Evolutionary conservation across 1,284 basidiomycete species (phyloP).

Genomic region (Golubevia pallescens): DNA sequence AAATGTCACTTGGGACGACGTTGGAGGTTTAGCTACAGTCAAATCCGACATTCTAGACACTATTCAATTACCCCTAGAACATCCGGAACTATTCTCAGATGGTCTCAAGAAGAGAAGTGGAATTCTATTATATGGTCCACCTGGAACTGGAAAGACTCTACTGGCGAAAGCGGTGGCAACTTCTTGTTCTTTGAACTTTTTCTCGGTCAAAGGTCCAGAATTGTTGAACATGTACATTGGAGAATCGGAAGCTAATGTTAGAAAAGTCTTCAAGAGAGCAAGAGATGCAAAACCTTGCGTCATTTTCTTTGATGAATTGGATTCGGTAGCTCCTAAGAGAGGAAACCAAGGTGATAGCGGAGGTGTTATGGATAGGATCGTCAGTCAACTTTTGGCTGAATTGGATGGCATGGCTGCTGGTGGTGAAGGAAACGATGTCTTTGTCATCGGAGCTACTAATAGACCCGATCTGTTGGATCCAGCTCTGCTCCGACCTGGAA

Average conservation of each 20-base stretch:
- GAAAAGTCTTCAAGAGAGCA: constrained; percentile 66
- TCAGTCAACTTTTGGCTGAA: constrained; percentile 66
- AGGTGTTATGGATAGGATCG: constrained; percentile 68
- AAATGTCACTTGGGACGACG: constrained; percentile 95
- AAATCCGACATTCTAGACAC: constrained; percentile 96
- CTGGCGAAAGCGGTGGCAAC: constrained; percentile 68
- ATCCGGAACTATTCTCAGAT: constrained; percentile 89
- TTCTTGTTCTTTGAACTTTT: constrained; percentile 67
- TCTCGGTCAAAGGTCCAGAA: constrained; percentile 67
- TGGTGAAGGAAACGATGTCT: constrained; percentile 63
- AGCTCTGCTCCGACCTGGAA: constrained; percentile 66
- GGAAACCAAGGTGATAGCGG: constrained; percentile 67
- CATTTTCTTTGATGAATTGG: constrained; percentile 67
- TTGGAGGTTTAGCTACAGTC: constrained; percentile 86
- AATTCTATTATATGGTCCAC: constrained; percentile 66
- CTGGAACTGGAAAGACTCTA: constrained; percentile 67
- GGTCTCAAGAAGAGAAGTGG: constrained; percentile 96
- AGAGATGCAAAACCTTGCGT: constrained; percentile 67
- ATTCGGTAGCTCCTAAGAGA: constrained; percentile 67
- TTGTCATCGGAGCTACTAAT: constrained; percentile 67
- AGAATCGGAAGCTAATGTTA: constrained; percentile 67
- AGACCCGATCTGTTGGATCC: constrained; percentile 67
- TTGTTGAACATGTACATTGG: constrained; percentile 68
- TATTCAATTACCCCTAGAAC: constrained; percentile 90
- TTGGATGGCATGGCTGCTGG: constrained; percentile 66